These are phyloP conservation scores for Aquilaria sinensis DNA, from an alignment of 345 rosid genomes.

Conservation along the genomic window DNA sequence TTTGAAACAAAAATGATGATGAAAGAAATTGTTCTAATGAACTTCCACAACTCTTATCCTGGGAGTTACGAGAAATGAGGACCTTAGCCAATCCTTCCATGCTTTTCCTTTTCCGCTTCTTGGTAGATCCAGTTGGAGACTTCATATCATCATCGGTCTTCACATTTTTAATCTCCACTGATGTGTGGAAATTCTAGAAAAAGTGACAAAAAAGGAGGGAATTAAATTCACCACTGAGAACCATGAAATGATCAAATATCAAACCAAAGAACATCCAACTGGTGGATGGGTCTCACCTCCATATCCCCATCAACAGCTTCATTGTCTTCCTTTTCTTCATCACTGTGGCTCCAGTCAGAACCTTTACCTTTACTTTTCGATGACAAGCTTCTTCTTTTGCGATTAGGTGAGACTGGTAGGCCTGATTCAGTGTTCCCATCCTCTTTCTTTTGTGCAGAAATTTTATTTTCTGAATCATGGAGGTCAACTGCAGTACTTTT, in stretches of 20 bases:
- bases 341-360: conserved; percentile 32
- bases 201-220: conserved; percentile 9
- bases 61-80: not conserved
- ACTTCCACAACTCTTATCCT: conserved; percentile 5
- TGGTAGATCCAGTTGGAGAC: conserved; percentile 49
- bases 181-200: conserved; percentile 28
- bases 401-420: conserved; percentile 28
- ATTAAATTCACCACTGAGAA: conserved; percentile 5
- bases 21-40: not conserved
- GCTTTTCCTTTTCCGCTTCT: conserved; percentile 76
- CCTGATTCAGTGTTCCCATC: conserved; percentile 30
- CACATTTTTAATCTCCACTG: conserved; percentile 31
- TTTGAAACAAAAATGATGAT: too few relatives aligned
- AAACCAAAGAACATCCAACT: conserved; percentile 5
- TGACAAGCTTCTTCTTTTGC: conserved; percentile 33
- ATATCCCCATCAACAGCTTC: conserved; percentile 40
- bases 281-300: conserved; percentile 38
- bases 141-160: conserved; percentile 26
- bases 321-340: conserved; percentile 34
- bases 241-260: not conserved
- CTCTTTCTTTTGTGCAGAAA: conserved; percentile 17
- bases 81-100: conserved; percentile 76
- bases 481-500: conserved; percentile 16
- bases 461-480: conserved; percentile 34
- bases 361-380: conserved; percentile 37